A percentile compares a stretch with the other conserved stretches of the same genome.
Conservation (phyloP, 179 eudicot species). For the Beta corolliflora region DNA sequence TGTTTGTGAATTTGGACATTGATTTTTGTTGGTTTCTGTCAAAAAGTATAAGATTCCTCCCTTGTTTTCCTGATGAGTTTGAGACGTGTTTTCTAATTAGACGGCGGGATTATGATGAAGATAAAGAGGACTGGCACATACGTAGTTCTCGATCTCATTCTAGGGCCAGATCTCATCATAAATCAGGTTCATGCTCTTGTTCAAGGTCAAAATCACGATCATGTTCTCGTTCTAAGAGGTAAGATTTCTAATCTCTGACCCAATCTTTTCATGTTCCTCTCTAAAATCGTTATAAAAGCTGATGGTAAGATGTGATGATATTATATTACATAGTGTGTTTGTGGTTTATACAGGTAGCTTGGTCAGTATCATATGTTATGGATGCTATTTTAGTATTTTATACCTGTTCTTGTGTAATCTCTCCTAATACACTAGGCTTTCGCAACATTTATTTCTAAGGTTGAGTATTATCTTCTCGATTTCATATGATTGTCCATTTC, state of each 20-base stretch:
- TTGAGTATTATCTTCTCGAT: no score
- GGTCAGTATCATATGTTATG: neutral
- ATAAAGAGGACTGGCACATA: constrained; percentile 62
- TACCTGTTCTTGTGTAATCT: neutral
- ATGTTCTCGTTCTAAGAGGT: constrained; percentile 67
- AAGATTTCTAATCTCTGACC: neutral
- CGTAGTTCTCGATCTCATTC: constrained; percentile 77
- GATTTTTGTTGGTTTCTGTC: neutral
- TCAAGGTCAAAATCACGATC: constrained; percentile 71
- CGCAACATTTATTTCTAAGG: neutral
- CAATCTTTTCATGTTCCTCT: no score
- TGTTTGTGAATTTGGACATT: neutral
- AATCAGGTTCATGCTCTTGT: constrained; percentile 74
- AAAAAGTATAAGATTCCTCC: neutral
- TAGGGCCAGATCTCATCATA: constrained; percentile 66
- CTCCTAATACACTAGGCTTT: neutral
- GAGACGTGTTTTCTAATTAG: constrained; percentile 37
- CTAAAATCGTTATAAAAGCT: no score
- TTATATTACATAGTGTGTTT: no score
- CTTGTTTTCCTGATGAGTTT: neutral
- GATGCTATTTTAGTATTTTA: neutral
- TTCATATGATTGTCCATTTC: no score
- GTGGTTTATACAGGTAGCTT: neutral
- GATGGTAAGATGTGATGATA: no score
- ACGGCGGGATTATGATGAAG: constrained; percentile 67